Evolutionary conservation across 2,329 filamentous ascomycete species (phyloP).

Genomic region (Diaporthe sp.): DNA sequence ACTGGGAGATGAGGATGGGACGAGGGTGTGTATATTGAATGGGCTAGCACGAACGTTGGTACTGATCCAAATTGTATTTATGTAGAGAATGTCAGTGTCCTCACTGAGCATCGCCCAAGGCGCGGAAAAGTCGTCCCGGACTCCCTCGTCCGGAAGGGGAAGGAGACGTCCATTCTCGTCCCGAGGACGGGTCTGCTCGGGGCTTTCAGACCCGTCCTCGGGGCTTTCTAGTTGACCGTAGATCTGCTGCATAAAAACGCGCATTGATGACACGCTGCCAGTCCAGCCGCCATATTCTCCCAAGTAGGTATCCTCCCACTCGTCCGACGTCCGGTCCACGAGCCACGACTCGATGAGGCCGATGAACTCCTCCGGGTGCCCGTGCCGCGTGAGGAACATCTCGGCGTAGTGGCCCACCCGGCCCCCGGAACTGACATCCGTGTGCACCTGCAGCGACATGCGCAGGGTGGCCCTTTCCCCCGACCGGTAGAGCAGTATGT

Average conservation of each 20-base stretch:
- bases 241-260: not conserved
- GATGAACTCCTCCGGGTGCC: not conserved
- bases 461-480: not conserved
- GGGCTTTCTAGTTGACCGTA: not conserved
- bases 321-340: not conserved
- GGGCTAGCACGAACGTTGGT: not conserved
- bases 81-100: not conserved
- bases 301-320: not conserved
- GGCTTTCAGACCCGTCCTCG: no score
- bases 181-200: not conserved
- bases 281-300: not conserved
- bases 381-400: constrained; percentile 5
- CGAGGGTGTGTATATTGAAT: not conserved
- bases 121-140: not conserved
- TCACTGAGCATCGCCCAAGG: not conserved
- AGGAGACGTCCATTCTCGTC: not conserved
- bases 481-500: not conserved
- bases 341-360: not conserved
- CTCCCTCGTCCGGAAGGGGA: not conserved
- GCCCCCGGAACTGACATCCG: not conserved
- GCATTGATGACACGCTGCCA: not conserved
- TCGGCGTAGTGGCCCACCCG: not conserved
- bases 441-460: constrained; percentile 3
- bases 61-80: not conserved
- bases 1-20: not conserved